These are phyloP conservation scores for Lactarius sp. DNA, from an alignment of 768 basidiomycete species.

Conservation along the genomic window DNA sequence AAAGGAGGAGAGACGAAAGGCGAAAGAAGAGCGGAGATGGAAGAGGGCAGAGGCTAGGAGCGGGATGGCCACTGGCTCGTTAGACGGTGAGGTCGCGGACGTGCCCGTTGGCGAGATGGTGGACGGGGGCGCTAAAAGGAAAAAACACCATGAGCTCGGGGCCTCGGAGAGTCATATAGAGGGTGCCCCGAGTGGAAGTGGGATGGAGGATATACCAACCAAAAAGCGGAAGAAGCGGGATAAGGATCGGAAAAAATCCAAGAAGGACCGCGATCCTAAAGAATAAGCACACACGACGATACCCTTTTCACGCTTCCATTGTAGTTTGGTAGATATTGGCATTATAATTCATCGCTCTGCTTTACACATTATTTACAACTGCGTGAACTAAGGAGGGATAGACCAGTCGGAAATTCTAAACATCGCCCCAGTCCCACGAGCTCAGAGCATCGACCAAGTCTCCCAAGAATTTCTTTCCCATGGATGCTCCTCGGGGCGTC, in stretches of 20 bases:
- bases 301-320: neutral
- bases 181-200: neutral
- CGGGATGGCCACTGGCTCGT: neutral
- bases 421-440: neutral
- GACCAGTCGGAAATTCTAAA: neutral
- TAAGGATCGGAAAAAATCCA: constrained; percentile 6
- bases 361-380: neutral
- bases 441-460: constrained; percentile 1
- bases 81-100: neutral
- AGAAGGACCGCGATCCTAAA: neutral
- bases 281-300: neutral
- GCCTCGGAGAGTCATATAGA: neutral
- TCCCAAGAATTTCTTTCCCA: constrained; percentile 9
- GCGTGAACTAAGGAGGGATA: neutral
- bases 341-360: constrained; percentile 15
- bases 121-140: constrained; percentile 29
- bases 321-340: constrained; percentile 1
- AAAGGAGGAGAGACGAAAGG: constrained; percentile 28
- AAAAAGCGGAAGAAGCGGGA: constrained; percentile 8
- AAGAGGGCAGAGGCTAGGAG: constrained; percentile 26
- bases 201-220: neutral
- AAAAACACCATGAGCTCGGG: constrained; percentile 33
- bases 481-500: constrained; percentile 11
- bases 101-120: neutral
- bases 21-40: constrained; percentile 34